Base-by-base conservation (phyloP, 805 yeast genomes). In the Isabelozyma heimii region DNA sequence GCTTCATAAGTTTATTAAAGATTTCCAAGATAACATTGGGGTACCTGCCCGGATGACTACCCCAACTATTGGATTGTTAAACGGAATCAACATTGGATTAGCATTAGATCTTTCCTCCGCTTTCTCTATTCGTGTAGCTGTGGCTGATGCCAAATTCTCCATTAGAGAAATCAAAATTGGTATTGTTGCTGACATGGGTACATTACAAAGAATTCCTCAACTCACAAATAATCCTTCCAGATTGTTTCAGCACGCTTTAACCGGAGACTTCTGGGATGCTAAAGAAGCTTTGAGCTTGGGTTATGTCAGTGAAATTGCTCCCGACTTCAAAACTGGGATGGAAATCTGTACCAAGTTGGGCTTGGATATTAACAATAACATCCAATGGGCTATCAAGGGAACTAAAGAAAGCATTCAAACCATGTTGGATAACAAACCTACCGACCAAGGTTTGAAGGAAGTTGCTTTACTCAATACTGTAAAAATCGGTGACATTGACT, bases 111-210 rank as follows among this genome's bases (percentile, higher is more conserved):
- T 87, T 41, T 67, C 85, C 7, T 66, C 84, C 12, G 79, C 87
- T 0, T 74, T 78, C 27, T 75, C 82, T 13, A 79, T 87, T 20
- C 75, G 91, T 45, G 62, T 83, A 10, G 81, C 82, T 9, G 67
- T 83, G 3, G 66, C 67, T 28, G 85, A 79, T 53, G 76, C 80
- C 12, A 66, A 60, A 38, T 73, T 85, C 53, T 76, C 86, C 40
- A 79, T 88, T 48, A 79, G 85, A 48, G 95, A 87, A 66, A 82
- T 87, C 51, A 80, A 82, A 52, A 73, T 87, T 47, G 94, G 92
- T 2, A 74, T 88, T 60, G 79, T 88, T 37, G 91, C 94, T 1
- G 94, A 88, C 61, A 85, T 87, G 58, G 95, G 95, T 4, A 76
- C 88, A 1, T 70, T 87, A 49, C 91, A 87, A 65, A 73, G 92